Evolutionary conservation across 306 rosid species (phyloP), one percentile per base, ranked within the genome.

Genomic region (Dalbergia cultrata): DNA sequence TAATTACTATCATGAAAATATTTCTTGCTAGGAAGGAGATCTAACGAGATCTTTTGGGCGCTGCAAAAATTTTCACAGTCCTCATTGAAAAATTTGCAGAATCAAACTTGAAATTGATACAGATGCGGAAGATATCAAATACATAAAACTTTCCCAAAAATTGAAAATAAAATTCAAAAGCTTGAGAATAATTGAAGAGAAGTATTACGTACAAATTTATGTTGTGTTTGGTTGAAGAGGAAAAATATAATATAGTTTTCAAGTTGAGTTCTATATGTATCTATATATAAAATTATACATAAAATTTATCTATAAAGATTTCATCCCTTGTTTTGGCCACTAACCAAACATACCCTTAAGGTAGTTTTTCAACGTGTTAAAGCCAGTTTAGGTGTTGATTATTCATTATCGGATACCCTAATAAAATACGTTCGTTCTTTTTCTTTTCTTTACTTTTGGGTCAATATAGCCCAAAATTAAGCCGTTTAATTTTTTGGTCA

Each of bases 1-100:
- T 72, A 66, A 39, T 49, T 77, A n/a, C 31, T 71, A 34, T 41
- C 50, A 72, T 52, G 35, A 10, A 58, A 21, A 14, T 7, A 9
- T 9, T 22, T 26, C 5, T 59, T 9, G 11, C 35, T 60, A 61
- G 43, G 33, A 43, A 61, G 33, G 31, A 16, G 64, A 33, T 61
- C 41, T 61, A 26, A 26, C 41, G 5, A 47, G 17, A 16, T 52
- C 18, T 16, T 16, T 14, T 52, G 58, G 49, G 58, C n/a, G 13
- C 14, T 13, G 53, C 58, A 52, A 52, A 16, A 4, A 5, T 50
- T 50, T 50, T n/a, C n/a, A 54, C 26, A 16, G 1, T 74, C 34
- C 10, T 58, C 5, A 16, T 58, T 41, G 22, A 58, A 19, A 5
- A 56, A 41, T 57, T 18, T 61, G 9, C 8, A 14, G 12, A 57